Percentiles rank a stretch among this genome's conserved stretches.
Evolutionary conservation across 116 monocot species (phyloP).

Genomic region (Posidonia oceanica): DNA sequence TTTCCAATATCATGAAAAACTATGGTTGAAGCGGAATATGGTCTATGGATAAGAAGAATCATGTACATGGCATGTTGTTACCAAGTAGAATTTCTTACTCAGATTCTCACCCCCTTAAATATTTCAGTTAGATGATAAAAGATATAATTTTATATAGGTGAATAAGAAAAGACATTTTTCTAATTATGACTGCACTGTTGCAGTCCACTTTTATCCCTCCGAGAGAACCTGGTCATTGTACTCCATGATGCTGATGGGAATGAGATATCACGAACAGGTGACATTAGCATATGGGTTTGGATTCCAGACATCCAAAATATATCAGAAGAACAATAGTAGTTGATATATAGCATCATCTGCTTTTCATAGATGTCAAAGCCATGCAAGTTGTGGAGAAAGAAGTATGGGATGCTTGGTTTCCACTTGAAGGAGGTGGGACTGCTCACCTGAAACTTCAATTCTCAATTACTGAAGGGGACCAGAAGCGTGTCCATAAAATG

Average conservation of each 20-base stretch:
- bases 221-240: conserved; percentile 43
- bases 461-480: conserved; percentile 44
- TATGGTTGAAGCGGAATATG: too few relatives aligned
- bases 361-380: conserved; percentile 16
- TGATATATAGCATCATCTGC: not conserved
- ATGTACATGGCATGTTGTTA: too few relatives aligned
- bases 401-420: conserved; percentile 31
- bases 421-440: conserved; percentile 41
- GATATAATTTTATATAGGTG: too few relatives aligned
- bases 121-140: too few relatives aligned
- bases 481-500: conserved; percentile 50
- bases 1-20: too few relatives aligned
- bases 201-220: conserved; percentile 49
- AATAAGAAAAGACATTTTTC: too few relatives aligned
- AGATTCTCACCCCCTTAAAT: too few relatives aligned
- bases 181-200: conserved; percentile 4
- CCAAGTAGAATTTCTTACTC: too few relatives aligned
- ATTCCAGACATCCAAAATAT: not conserved
- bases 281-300: not conserved
- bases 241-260: conserved; percentile 32
- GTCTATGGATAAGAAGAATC: too few relatives aligned
- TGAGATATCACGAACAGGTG: conserved; percentile 41
- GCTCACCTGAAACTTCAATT: conserved; percentile 49
- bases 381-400: conserved; percentile 51
- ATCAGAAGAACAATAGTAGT: not conserved